A percentile compares a stretch with the other conserved stretches of the same genome.
These are phyloP conservation scores for Jasminum sambac DNA, from an alignment of 257 asterid genomes.

Conservation along the genomic window DNA sequence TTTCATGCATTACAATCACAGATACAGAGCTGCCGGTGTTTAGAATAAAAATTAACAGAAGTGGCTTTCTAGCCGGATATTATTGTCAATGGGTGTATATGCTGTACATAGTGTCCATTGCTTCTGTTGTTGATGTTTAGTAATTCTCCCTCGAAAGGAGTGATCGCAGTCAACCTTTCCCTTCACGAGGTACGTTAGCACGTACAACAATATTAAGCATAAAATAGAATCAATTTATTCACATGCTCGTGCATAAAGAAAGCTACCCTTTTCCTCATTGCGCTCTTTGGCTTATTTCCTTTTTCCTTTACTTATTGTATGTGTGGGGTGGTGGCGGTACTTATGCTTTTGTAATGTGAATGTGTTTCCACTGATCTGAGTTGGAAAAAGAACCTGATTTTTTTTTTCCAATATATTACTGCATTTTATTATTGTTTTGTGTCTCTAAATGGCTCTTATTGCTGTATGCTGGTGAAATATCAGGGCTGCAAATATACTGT, in stretches of 20 bases:
- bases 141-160: slow-evolving; percentile 6
- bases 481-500: slow-evolving; percentile 5
- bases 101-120: slow-evolving; percentile 12
- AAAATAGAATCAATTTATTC: slow-evolving; percentile 11
- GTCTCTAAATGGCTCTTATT: background rate
- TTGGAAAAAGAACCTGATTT: background rate
- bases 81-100: slow-evolving; percentile 3
- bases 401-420: slow-evolving; percentile 13
- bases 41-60: slow-evolving; percentile 22
- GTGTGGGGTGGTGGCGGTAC: background rate
- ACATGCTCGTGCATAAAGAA: slow-evolving; percentile 18
- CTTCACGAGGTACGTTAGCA: slow-evolving; percentile 17
- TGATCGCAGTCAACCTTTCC: slow-evolving; percentile 11
- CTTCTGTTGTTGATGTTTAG: background rate
- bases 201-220: slow-evolving; percentile 12
- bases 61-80: background rate
- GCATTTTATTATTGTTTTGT: background rate
- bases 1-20: slow-evolving; percentile 45
- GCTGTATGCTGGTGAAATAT: background rate
- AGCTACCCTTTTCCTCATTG: slow-evolving; percentile 24
- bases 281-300: background rate
- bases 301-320: background rate
- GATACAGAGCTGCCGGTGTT: slow-evolving; percentile 56
- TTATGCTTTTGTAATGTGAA: background rate
- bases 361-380: background rate